Evolutionary conservation across 345 rosid genomes (phyloP).

Genomic region (Fremontodendron californicum): DNA sequence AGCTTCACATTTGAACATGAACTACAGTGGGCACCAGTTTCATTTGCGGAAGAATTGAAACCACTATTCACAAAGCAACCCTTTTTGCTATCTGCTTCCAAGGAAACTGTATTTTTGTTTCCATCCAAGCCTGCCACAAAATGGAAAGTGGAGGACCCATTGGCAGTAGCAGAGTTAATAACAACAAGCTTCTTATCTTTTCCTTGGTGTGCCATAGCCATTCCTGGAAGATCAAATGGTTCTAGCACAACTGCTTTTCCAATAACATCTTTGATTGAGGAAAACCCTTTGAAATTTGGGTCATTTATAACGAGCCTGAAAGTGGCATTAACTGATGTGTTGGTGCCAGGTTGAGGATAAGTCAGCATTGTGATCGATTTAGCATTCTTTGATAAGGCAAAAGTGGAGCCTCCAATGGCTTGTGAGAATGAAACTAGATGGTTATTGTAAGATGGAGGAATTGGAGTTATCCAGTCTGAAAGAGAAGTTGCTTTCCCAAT

Average conservation of each 20-base stretch:
- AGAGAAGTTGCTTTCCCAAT: slow-evolving; percentile 32
- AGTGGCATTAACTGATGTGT: slow-evolving; percentile 51
- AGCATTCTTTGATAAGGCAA: slow-evolving; percentile 51
- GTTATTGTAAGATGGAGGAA: slow-evolving; percentile 45
- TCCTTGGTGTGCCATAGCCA: slow-evolving; percentile 42
- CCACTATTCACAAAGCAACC: slow-evolving; percentile 61
- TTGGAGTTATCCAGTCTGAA: slow-evolving; percentile 54
- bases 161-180: slow-evolving; percentile 21
- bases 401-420: slow-evolving; percentile 35
- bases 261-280: slow-evolving; percentile 26
- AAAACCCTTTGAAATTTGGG: slow-evolving; percentile 6
- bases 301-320: slow-evolving; percentile 50
- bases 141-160: slow-evolving; percentile 36
- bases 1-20: slow-evolving; percentile 40
- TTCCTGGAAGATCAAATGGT: slow-evolving; percentile 76
- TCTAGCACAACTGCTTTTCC: slow-evolving; percentile 60
- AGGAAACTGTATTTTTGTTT: slow-evolving; percentile 45
- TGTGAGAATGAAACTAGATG: slow-evolving; percentile 62
- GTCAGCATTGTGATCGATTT: slow-evolving; percentile 56
- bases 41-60: neutral
- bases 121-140: slow-evolving; percentile 68
- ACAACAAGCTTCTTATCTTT: slow-evolving; percentile 31
- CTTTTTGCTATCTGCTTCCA: slow-evolving; percentile 39
- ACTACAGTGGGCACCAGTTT: neutral
- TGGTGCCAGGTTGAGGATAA: slow-evolving; percentile 51